These are phyloP conservation scores for Aspergillus chevalieri DNA, from an alignment of 2,329 filamentous ascomycete genomes.

Conservation along the genomic window DNA sequence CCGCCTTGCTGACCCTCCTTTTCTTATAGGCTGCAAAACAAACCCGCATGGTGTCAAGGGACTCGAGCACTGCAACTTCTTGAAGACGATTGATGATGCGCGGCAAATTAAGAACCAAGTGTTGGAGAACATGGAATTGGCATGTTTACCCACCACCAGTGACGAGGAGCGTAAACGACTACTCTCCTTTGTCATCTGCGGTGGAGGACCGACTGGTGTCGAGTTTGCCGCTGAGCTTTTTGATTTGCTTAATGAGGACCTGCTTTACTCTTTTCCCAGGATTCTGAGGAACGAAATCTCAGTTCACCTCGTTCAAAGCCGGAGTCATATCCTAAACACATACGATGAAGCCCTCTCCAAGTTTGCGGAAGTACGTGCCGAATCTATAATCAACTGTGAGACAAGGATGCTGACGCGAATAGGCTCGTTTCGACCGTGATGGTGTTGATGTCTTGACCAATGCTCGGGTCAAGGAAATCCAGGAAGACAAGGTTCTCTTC, in stretches of 20 bases:
- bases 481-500: constrained; percentile 77
- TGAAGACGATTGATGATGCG: constrained; percentile 93
- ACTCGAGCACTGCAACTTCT: constrained; percentile 85
- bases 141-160: constrained; percentile 84
- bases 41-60: constrained; percentile 96
- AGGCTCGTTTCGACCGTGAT: constrained; percentile 79
- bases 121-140: constrained; percentile 80
- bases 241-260: constrained; percentile 92
- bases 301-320: constrained; percentile 91
- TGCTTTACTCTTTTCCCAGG: constrained; percentile 74
- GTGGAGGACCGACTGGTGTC: constrained; percentile 91
- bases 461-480: constrained; percentile 84
- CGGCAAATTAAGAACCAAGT: constrained; percentile 82
- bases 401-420: constrained; percentile 4
- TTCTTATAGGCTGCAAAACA: constrained; percentile 62
- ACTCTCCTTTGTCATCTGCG: constrained; percentile 91
- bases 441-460: constrained; percentile 89
- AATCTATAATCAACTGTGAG: background rate
- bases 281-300: constrained; percentile 96
- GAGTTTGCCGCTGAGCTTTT: constrained; percentile 96
- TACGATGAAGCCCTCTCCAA: constrained; percentile 92
- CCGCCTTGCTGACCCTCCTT: background rate
- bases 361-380: constrained; percentile 64
- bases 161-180: constrained; percentile 83
- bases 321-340: constrained; percentile 92